Evolutionary conservation across 345 rosid genomes (phyloP), one percentile per base, ranked within the genome.

Genomic region (Litchi chinensis): DNA sequence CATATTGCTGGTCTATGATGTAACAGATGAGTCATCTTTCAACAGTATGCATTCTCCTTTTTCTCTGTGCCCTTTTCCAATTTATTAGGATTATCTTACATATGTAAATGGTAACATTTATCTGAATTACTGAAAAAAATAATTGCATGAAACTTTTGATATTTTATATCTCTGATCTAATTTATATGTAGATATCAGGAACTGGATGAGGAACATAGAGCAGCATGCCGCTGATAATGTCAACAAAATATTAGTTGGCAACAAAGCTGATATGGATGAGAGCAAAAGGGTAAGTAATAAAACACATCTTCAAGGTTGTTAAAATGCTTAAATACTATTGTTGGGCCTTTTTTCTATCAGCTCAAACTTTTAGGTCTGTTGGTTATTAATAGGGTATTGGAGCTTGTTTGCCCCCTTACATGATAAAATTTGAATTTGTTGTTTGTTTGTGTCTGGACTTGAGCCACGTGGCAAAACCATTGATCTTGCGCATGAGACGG

Each of bases 11-110:
- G 96, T 93, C 59, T 93, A 93, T 70, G 98, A 93, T 85, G 98
- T 93, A 70, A 93, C 98, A 40, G 98, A 93, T 22, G 98, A 93
- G 82, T 91, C 98, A 70, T 93, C 98, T 48, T 93, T 93, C 87
- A 93, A 92, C 86, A 93, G 98, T 92, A 90, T 40, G 78, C 81
- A 32, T 77, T 68, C 68, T 16, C 24, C 76, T 48, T 40, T 81
- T 32, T 76, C 57, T 22, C 46, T 5, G 22, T 64, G 54, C 12
- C 21, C 57, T 68, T 15, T 76, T 26, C 4, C 41, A 26, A 26
- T n/a, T 22, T 8, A 57, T 40, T 67, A 24, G 70, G 69, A 44
- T 28, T 56, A 56, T 18, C 62, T 18, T 11, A 26, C 10, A 0
- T 32, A 11, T 21, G 15, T 24, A 16, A 26, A 40, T 28, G 19